Conservation (phyloP, 2,329 filamentous ascomycete species). For the Verticillium klebahnii region DNA sequence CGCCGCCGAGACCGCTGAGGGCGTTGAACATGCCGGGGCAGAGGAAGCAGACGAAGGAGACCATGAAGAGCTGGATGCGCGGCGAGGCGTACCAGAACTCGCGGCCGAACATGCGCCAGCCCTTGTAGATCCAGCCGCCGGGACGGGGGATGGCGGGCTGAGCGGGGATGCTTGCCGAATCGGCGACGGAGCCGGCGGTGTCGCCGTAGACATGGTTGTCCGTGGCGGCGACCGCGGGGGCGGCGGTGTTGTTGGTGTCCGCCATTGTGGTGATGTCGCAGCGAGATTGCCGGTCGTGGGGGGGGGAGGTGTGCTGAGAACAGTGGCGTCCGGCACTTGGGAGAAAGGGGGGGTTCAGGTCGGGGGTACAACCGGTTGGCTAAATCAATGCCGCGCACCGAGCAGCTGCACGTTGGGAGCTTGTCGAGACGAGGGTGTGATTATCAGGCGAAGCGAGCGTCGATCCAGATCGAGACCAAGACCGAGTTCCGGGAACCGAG, state of each 20-base stretch:
- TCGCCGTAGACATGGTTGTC: neutral
- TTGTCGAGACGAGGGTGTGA: neutral
- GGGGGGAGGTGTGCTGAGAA: neutral
- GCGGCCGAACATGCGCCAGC: constrained; percentile 46
- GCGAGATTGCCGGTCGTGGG: neutral
- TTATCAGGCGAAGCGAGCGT: neutral
- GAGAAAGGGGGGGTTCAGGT: neutral
- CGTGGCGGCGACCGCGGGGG: neutral
- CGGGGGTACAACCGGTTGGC: neutral
- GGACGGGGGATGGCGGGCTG: constrained; percentile 23
- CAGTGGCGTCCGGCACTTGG: neutral
- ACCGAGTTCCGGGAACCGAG: neutral
- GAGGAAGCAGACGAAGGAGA: constrained; percentile 51
- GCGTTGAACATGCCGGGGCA: constrained; percentile 73
- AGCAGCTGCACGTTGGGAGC: neutral
- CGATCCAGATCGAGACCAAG: neutral
- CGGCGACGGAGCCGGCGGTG: constrained; percentile 7
- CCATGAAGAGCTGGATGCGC: constrained; percentile 65
- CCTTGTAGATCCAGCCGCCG: constrained; percentile 64
- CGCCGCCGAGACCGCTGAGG: constrained; percentile 60
- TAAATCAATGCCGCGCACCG: neutral
- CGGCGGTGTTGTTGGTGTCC: constrained; percentile 6
- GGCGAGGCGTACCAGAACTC: constrained; percentile 71
- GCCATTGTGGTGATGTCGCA: constrained; percentile 4
- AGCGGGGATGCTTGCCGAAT: constrained; percentile 8